Percentiles rank a stretch among this genome's conserved stretches.
Conservation (phyloP, 2,329 filamentous ascomycete species). For the Colletotrichum spinosum region DNA sequence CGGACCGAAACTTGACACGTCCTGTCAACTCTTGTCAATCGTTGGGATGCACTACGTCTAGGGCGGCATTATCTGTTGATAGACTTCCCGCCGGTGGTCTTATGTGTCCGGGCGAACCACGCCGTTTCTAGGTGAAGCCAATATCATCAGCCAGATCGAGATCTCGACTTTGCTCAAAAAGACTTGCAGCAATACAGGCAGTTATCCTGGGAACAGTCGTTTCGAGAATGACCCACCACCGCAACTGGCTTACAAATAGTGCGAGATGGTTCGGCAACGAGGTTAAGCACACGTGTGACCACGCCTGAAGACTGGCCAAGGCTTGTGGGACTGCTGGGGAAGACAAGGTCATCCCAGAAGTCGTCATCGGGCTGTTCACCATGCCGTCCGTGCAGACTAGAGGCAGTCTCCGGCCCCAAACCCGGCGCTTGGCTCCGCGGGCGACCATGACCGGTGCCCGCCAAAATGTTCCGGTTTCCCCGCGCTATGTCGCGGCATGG, state of each 20-base stretch:
- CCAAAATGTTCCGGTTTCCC: slow-evolving; percentile 24
- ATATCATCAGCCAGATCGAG: slow-evolving; percentile 22
- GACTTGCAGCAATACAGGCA: slow-evolving; percentile 12
- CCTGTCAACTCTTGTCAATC: neutral
- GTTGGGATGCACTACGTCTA: slow-evolving; percentile 14
- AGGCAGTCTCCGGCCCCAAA: slow-evolving; percentile 8
- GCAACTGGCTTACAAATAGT: neutral
- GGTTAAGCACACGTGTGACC: slow-evolving; percentile 7
- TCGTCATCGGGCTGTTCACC: slow-evolving; percentile 6
- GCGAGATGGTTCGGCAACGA: slow-evolving; percentile 18
- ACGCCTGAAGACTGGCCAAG: slow-evolving; percentile 18
- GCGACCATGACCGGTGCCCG: slow-evolving; percentile 4
- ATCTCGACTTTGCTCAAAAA: neutral
- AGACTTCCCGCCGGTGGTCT: slow-evolving; percentile 24
- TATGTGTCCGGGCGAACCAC: slow-evolving; percentile 24
- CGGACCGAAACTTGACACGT: slow-evolving; percentile 6
- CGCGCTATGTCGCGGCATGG: slow-evolving; percentile 21
- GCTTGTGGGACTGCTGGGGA: slow-evolving; percentile 11
- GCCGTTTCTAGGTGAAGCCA: slow-evolving; percentile 9
- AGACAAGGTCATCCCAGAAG: slow-evolving; percentile 21
- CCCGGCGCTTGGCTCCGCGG: slow-evolving; percentile 17
- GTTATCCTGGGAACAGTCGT: slow-evolving; percentile 14
- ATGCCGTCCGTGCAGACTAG: slow-evolving; percentile 14
- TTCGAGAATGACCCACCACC: slow-evolving; percentile 16
- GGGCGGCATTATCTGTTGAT: slow-evolving; percentile 5